Base-by-base conservation (phyloP, 2,329 filamentous ascomycete genomes). In the Calcarisporium arbuscula region DNA sequence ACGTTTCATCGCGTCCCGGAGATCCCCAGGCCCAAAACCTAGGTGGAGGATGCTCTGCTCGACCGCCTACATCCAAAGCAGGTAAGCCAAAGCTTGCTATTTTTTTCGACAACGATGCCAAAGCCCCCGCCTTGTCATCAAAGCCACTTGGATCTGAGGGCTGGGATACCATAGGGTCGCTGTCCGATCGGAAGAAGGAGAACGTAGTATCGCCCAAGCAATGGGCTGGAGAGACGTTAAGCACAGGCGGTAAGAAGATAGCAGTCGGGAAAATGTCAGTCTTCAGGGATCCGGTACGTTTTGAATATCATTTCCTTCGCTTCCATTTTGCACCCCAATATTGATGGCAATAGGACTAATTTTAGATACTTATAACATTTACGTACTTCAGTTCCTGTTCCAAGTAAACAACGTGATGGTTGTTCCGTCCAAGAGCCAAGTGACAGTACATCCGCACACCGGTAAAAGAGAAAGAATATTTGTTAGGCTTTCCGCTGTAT, bases 311-410 rank as follows among this genome's bases (percentile, higher is more conserved):
- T 46, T 44, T 45, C 48, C 44, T 44, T 46, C 47, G 43, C 49
- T 45, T 44, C 47, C 45, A 48, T 52, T 48, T 57, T 61, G 57
- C 62, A 63, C 56, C 68, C 73, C 72, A 60, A 71, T 87, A 77
- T 92, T 92, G 86, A 92, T 88, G 72, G 80, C 74, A 71, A 76
- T 77, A 95, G 89, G 88, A 95, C 89, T 95, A 95, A 95, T 90
- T 74, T 77, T 72, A 54, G 50, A 45, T 50, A 53, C 49, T 54
- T 55, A 59, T 48, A 61, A 52, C 64, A 56, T 62, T 54, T 58
- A 38, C 68, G 48, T 60, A 58, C 37, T 52, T 54, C 68, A 80
- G 76, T 74, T 68, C 61, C 64, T 70, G 53, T 62, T 70, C 53
- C 74, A 74, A 64, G 70, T 79, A 65, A 67, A 77, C 64, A 74